A percentile compares a stretch with the other conserved stretches of the same genome.
Evolutionary conservation across 2,329 filamentous ascomycete species (phyloP).

Genomic region (Orbilia oligospora): DNA sequence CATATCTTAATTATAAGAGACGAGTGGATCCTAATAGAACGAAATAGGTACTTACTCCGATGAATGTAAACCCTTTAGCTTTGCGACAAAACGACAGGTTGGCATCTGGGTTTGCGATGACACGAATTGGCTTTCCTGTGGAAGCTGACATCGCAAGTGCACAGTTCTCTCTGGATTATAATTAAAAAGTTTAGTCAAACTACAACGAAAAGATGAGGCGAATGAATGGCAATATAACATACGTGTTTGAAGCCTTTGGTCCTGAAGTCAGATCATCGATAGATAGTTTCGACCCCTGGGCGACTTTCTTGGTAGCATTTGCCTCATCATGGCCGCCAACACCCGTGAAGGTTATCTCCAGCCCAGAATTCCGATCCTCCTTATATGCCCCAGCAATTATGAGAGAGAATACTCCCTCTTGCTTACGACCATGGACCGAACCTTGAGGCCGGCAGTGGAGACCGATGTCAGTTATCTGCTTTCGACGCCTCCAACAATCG

Average conservation of each 20-base stretch:
- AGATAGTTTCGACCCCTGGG: neutral
- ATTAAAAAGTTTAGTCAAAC: neutral
- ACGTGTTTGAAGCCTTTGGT: neutral
- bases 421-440: slow-evolving; percentile 20
- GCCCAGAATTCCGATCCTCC: slow-evolving; percentile 9
- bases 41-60: slow-evolving; percentile 25
- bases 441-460: slow-evolving; percentile 23
- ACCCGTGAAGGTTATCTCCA: slow-evolving; percentile 5
- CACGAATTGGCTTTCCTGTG: slow-evolving; percentile 22
- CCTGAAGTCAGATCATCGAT: neutral
- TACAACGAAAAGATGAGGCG: neutral
- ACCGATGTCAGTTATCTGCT: neutral
- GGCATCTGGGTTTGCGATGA: neutral
- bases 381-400: slow-evolving; percentile 15
- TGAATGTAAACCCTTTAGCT: slow-evolving; percentile 3
- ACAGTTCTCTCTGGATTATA: slow-evolving; percentile 24
- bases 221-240: neutral
- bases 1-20: neutral
- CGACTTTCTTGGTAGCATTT: neutral
- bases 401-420: slow-evolving; percentile 14
- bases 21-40: neutral
- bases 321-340: slow-evolving; percentile 2
- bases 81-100: slow-evolving; percentile 2
- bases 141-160: neutral
- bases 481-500: neutral